A percentile compares a stretch with the other conserved stretches of the same genome.
Conservation (phyloP, 768 basidiomycete species). For the Strobilomyces echinocephalus region DNA sequence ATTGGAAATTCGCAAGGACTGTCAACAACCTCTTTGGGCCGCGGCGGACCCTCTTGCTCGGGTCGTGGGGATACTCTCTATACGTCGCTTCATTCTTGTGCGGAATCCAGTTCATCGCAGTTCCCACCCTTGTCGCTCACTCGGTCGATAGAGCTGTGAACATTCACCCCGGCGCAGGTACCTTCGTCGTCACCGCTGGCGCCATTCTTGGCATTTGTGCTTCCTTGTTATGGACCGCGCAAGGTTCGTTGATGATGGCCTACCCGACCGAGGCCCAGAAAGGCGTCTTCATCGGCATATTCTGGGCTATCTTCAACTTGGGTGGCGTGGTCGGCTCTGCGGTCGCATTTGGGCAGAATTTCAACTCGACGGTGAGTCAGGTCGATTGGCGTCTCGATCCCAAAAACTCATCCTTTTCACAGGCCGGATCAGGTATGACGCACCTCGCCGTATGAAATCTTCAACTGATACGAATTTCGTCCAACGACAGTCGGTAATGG, state of each 20-base stretch:
- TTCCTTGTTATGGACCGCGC: slow-evolving; percentile 50
- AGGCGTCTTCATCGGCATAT: slow-evolving; percentile 46
- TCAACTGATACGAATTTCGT: not conserved
- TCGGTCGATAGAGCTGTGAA: slow-evolving; percentile 38
- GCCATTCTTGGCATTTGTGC: slow-evolving; percentile 48
- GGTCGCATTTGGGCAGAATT: slow-evolving; percentile 70
- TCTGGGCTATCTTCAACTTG: slow-evolving; percentile 73
- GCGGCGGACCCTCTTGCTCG: slow-evolving; percentile 44
- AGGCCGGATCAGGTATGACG: slow-evolving; percentile 29
- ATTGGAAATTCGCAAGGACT: slow-evolving; percentile 39
- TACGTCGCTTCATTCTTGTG: slow-evolving; percentile 48
- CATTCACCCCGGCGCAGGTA: slow-evolving; percentile 35
- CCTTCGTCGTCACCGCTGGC: slow-evolving; percentile 46
- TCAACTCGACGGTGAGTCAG: slow-evolving; percentile 49
- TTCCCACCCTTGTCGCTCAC: not conserved
- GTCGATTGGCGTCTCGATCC: not conserved
- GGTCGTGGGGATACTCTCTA: slow-evolving; percentile 48
- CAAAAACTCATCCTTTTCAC: not conserved
- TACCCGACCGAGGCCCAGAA: slow-evolving; percentile 56
- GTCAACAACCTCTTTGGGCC: slow-evolving; percentile 69
- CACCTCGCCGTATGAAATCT: not conserved
- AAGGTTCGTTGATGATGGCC: slow-evolving; percentile 51
- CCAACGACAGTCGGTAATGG: slow-evolving; percentile 54
- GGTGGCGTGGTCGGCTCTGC: slow-evolving; percentile 76
- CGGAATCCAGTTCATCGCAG: slow-evolving; percentile 1